Conservation (phyloP, 306 rosid species). For the Begonia fuchsioides region DNA sequence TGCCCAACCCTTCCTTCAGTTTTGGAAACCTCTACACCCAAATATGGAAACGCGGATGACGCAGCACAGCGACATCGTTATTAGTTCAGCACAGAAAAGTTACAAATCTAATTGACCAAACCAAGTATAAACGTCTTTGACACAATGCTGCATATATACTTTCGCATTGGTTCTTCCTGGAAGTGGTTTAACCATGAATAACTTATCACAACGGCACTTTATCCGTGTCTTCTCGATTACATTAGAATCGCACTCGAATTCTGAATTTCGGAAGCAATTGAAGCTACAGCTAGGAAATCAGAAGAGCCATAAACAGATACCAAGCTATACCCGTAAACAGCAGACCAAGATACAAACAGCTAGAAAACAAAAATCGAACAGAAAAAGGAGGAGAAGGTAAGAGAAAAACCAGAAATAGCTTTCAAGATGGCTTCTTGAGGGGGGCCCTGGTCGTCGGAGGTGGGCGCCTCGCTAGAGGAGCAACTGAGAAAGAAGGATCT, state of each 20-base stretch:
- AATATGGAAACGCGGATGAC: neutral
- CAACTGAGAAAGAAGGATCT: conserved; percentile 16
- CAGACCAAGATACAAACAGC: too few species aligned
- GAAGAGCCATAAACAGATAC: neutral
- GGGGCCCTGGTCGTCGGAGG: conserved; percentile 72
- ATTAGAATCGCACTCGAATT: too few species aligned
- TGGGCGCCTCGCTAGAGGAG: conserved; percentile 31
- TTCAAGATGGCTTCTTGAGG: conserved; percentile 90
- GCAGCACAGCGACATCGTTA: neutral
- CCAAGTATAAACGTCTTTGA: too few species aligned
- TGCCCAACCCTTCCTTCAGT: conserved; percentile 96
- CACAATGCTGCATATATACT: too few species aligned
- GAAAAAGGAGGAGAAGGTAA: neutral
- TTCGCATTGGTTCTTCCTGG: too few species aligned
- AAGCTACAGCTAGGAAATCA: neutral
- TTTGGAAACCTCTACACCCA: conserved; percentile 68
- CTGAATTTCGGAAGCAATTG: too few species aligned
- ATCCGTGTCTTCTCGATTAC: too few species aligned
- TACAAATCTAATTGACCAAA: neutral
- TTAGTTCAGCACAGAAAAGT: neutral
- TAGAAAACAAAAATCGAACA: neutral
- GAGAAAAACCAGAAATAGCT: conserved; percentile 75
- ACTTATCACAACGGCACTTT: too few species aligned
- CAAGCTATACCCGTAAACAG: too few species aligned
- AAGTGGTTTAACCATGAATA: too few species aligned